Percentiles rank a stretch among this genome's conserved stretches.
Evolutionary conservation across 2,329 filamentous ascomycete genomes (phyloP).

Genomic region (Magnaporthiopsis incrustans): DNA sequence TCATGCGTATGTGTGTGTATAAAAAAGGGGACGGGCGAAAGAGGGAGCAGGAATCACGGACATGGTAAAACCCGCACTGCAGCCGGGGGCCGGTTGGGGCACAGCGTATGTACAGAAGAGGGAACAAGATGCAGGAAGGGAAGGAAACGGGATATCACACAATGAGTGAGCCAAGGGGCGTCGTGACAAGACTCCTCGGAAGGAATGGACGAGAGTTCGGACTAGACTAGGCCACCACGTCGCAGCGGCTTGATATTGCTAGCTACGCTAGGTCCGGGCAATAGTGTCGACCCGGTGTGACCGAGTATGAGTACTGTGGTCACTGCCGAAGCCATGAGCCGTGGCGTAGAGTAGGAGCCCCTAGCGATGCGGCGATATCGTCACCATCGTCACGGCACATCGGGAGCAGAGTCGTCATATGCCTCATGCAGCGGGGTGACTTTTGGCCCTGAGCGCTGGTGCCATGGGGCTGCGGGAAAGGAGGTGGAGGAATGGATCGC

Average conservation of each 20-base stretch:
- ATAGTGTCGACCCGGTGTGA: not conserved
- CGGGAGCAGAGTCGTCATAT: not conserved
- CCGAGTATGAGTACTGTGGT: too few species aligned
- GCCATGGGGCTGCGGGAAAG: too few species aligned
- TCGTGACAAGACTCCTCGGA: not conserved
- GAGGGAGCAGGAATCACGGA: too few species aligned
- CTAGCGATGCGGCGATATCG: not conserved
- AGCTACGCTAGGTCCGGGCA: not conserved
- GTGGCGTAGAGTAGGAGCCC: too few species aligned
- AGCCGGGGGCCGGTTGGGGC: too few species aligned
- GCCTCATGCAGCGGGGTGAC: too few species aligned
- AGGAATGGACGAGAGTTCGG: not conserved
- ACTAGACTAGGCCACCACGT: not conserved
- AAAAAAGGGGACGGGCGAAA: not conserved
- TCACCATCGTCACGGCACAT: not conserved
- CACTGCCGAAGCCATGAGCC: too few species aligned
- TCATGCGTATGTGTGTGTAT: not conserved
- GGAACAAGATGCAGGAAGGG: not conserved
- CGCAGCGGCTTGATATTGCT: not conserved
- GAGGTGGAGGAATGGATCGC: too few species aligned
- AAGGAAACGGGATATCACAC: not conserved
- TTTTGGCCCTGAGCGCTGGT: not conserved
- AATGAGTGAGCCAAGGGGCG: not conserved
- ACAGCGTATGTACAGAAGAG: not conserved
- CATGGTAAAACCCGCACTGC: too few species aligned